Evolutionary conservation across 169 alveolate species (phyloP).

Genomic region (Cyclospora cayetanensis): DNA sequence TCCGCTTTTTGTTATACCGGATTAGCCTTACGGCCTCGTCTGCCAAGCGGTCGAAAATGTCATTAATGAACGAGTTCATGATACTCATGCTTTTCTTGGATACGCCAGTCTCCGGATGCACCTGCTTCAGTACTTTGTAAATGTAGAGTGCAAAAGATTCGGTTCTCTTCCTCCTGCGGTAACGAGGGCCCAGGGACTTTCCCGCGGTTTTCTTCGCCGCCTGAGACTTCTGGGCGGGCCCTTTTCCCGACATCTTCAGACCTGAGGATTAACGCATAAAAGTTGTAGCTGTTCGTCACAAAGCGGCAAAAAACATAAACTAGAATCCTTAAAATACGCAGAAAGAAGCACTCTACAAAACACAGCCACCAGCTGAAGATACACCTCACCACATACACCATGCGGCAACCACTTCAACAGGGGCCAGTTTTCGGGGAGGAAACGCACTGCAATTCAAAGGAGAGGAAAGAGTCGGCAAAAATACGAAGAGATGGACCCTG

Average conservation of each 20-base stretch:
- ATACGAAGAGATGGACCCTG: no score
- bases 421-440: no score
- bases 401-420: no score
- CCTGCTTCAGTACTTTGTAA: constrained; percentile 95
- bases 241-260: constrained; percentile 71
- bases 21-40: constrained; percentile 96
- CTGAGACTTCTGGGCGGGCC: constrained; percentile 74
- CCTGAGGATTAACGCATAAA: background rate
- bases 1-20: constrained; percentile 95
- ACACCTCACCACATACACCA: no score
- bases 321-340: no score
- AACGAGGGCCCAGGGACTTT: constrained; percentile 60
- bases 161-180: constrained; percentile 73
- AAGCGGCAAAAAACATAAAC: background rate
- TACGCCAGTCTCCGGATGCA: constrained; percentile 98
- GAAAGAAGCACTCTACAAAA: no score
- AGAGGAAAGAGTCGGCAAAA: no score
- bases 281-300: background rate
- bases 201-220: constrained; percentile 78
- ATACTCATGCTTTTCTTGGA: constrained; percentile 96
- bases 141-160: constrained; percentile 85
- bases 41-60: constrained; percentile 96
- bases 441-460: no score
- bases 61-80: constrained; percentile 96
- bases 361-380: no score